Conservation (phyloP, 2,329 filamentous ascomycete genomes). For the Colletotrichum tanaceti region DNA sequence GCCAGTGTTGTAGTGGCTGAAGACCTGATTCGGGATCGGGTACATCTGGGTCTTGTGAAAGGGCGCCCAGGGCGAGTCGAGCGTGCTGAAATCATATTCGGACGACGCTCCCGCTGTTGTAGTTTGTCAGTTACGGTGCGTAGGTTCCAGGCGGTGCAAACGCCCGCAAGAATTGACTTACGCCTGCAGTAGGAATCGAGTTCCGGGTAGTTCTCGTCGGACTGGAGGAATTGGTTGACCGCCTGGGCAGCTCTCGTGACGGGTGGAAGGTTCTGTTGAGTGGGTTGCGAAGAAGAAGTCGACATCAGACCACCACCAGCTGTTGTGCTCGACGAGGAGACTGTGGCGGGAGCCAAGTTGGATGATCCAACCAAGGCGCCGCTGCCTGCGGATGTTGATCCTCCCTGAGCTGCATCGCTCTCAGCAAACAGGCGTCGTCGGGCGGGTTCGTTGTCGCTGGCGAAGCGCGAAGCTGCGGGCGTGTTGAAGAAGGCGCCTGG, state of each 20-base stretch:
- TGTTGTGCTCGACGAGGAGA: conserved; percentile 43
- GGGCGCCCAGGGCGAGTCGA: conserved; percentile 80
- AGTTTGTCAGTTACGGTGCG: conserved; percentile 44
- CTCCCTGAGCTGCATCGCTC: conserved; percentile 32
- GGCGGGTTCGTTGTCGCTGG: conserved; percentile 55
- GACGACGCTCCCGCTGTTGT: conserved; percentile 83
- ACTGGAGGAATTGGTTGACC: conserved; percentile 81
- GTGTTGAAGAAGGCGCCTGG: conserved; percentile 83
- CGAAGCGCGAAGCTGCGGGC: conserved; percentile 65
- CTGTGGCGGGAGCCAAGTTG: conserved; percentile 43
- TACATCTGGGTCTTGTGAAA: conserved; percentile 90
- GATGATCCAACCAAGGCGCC: conserved; percentile 28
- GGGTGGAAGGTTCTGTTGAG: conserved; percentile 67
- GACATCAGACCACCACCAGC: conserved; percentile 47
- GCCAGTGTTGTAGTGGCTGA: conserved; percentile 90
- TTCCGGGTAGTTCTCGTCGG: conserved; percentile 86
- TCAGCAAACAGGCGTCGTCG: conserved; percentile 64
- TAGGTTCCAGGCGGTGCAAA: neutral
- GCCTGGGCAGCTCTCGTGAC: conserved; percentile 84
- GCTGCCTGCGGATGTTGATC: conserved; percentile 22
- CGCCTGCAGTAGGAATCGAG: conserved; percentile 90
- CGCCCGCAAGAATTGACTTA: conserved; percentile 66
- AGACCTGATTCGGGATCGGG: conserved; percentile 89
- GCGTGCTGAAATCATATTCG: conserved; percentile 83
- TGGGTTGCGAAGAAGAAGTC: conserved; percentile 56